Percentiles rank a stretch among this genome's conserved stretches.
These are phyloP conservation scores for Cercis canadensis DNA, from an alignment of 306 rosid genomes.

Conservation along the genomic window DNA sequence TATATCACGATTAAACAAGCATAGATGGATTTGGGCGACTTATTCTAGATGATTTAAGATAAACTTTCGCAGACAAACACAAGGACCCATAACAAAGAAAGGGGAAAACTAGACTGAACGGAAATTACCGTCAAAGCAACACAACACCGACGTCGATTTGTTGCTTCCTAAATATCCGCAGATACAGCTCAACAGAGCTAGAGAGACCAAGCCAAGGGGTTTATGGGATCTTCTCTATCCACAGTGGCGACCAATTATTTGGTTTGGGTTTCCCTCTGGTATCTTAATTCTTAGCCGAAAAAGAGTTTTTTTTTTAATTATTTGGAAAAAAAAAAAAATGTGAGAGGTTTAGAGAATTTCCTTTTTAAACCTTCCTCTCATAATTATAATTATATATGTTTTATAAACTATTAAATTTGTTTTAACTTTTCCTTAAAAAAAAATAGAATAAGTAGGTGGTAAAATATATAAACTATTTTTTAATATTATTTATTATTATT, in stretches of 20 bases:
- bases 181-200: background rate
- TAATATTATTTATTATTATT: too few species aligned
- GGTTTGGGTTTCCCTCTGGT: background rate
- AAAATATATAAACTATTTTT: too few species aligned
- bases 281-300: too few species aligned
- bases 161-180: background rate
- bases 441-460: too few species aligned
- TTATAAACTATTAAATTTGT: too few species aligned
- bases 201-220: background rate
- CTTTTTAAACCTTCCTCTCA: too few species aligned
- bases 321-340: too few species aligned
- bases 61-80: background rate
- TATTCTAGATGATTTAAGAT: background rate
- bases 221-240: too few species aligned
- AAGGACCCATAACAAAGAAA: background rate
- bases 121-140: constrained; percentile 28
- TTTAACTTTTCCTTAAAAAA: too few species aligned
- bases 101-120: background rate
- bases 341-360: too few species aligned
- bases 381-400: too few species aligned
- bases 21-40: background rate
- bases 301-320: too few species aligned
- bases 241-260: background rate
- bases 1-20: background rate
- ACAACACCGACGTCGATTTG: constrained; percentile 9